phyloP scores from a whole-genome alignment of 306 rosid species.

The Dryas drummondii region DNA sequence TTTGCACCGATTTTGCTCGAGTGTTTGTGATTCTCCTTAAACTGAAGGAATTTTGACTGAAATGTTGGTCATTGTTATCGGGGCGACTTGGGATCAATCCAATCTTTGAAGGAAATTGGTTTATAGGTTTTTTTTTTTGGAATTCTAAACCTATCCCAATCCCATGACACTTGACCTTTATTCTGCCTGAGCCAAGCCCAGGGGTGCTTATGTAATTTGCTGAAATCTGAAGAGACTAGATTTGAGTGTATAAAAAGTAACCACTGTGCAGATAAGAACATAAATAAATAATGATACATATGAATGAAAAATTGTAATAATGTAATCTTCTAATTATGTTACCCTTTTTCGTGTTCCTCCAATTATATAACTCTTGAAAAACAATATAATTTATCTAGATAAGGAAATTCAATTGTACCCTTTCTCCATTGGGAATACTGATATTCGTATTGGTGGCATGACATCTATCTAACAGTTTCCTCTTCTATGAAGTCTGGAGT shows the following conservation, averaged over 20 bases:
- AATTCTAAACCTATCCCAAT: background rate
- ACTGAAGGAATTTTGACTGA: background rate
- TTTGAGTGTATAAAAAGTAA: background rate
- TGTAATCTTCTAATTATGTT: background rate
- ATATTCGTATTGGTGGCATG: background rate
- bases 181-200: background rate
- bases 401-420: background rate
- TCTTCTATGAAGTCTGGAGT: background rate
- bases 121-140: background rate
- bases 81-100: background rate
- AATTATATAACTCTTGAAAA: background rate
- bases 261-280: constrained; percentile 1
- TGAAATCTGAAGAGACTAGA: background rate
- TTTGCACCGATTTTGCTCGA: background rate
- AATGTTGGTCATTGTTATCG: background rate
- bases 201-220: background rate
- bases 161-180: background rate
- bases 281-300: background rate
- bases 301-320: background rate
- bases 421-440: background rate
- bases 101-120: background rate
- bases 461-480: background rate
- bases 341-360: background rate
- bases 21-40: background rate
- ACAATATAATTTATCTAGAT: background rate